phyloP scores from a whole-genome alignment of 2,329 filamentous ascomycete species.

The Verticillium klebahnii region DNA sequence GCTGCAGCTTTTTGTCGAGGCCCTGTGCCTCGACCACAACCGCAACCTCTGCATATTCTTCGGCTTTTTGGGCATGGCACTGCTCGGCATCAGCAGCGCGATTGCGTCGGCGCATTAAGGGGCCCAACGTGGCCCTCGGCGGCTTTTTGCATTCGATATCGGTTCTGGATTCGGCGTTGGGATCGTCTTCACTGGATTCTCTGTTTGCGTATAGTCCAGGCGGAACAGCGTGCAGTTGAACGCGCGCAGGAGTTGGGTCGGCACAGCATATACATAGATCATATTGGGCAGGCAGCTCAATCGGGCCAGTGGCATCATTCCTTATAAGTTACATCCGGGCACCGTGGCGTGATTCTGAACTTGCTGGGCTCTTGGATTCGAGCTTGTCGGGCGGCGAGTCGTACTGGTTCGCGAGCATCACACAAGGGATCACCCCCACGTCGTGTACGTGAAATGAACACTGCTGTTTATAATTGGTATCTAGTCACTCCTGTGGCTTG shows the following conservation, averaged over 20 bases:
- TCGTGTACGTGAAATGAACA: too few relatives aligned
- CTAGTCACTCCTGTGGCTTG: not conserved
- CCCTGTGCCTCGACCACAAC: conserved; percentile 75
- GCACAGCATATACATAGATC: not conserved
- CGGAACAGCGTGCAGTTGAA: not conserved
- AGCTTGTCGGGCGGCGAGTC: too few relatives aligned
- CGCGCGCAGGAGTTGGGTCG: not conserved
- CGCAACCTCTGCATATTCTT: conserved; percentile 72
- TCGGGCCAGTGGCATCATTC: not conserved
- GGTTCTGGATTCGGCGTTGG: not conserved
- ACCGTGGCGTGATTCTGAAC: not conserved
- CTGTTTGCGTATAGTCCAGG: not conserved
- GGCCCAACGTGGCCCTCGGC: not conserved
- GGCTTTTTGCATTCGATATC: not conserved
- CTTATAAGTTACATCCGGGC: not conserved
- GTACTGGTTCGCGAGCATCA: too few relatives aligned
- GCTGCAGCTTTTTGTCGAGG: conserved; percentile 83
- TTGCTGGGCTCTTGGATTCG: not conserved
- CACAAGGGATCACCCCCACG: too few relatives aligned
- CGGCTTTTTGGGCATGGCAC: conserved; percentile 80
- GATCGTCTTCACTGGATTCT: not conserved
- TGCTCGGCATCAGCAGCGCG: conserved; percentile 81
- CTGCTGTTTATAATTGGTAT: not conserved
- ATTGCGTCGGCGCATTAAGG: conserved; percentile 3
- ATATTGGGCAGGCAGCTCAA: not conserved